Conservation (phyloP, 2,329 filamentous ascomycete genomes). For the Xylariaceae sp. region DNA sequence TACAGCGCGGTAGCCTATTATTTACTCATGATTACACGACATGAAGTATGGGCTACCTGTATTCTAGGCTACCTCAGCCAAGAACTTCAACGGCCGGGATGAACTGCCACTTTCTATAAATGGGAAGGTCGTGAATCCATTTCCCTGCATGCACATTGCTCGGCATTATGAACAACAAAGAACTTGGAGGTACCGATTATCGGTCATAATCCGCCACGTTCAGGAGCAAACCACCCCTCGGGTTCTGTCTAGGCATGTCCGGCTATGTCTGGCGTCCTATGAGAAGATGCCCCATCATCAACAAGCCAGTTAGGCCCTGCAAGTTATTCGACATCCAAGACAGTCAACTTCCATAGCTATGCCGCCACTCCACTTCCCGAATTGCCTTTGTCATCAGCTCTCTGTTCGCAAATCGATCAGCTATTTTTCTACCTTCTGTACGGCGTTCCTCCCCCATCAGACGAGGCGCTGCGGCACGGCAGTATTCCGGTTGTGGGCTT, state of each 20-base stretch:
- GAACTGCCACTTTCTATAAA: slow-evolving; percentile 27
- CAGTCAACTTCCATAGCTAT: slow-evolving; percentile 30
- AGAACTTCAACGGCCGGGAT: slow-evolving; percentile 25
- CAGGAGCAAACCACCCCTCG: slow-evolving; percentile 35
- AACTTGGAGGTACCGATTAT: slow-evolving; percentile 14
- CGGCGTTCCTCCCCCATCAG: slow-evolving; percentile 13
- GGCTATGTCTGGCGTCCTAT: slow-evolving; percentile 37
- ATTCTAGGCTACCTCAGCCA: slow-evolving; percentile 25
- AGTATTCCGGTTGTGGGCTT: background rate
- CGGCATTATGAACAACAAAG: slow-evolving; percentile 21
- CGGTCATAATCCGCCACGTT: slow-evolving; percentile 33
- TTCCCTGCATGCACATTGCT: slow-evolving; percentile 28
- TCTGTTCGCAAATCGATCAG: slow-evolving; percentile 2
- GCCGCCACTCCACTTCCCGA: slow-evolving; percentile 18
- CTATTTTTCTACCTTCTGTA: slow-evolving; percentile 7
- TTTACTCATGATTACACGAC: slow-evolving; percentile 38
- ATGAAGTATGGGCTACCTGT: slow-evolving; percentile 33
- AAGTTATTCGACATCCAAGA: slow-evolving; percentile 32
- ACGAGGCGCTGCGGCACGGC: background rate
- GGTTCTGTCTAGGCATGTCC: slow-evolving; percentile 35
- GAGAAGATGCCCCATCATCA: slow-evolving; percentile 41
- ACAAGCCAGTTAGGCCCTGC: slow-evolving; percentile 35
- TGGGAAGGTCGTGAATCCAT: slow-evolving; percentile 24
- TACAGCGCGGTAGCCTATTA: slow-evolving; percentile 29
- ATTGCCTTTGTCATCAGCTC: slow-evolving; percentile 6